Evolutionary conservation across 345 rosid species (phyloP), one percentile per base, ranked within the genome.

Genomic region (Rubroshorea leprosula): DNA sequence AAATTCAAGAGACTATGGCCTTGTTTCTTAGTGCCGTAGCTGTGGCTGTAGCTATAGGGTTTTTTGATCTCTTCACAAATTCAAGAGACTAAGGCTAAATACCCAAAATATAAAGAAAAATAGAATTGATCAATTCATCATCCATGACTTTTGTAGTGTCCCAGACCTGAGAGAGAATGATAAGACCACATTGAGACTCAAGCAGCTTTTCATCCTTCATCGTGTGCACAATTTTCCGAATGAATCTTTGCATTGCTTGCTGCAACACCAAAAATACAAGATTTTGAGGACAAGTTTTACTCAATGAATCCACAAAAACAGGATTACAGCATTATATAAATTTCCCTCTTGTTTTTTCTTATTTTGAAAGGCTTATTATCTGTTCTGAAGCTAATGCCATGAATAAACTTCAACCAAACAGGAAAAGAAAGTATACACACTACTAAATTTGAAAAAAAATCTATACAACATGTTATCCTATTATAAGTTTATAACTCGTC

Each of bases 341-440:
- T 27, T 55, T n/a, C n/a, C n/a, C n/a, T n/a, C n/a, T n/a, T n/a
- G n/a, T n/a, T n/a, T n/a, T n/a, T n/a, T n/a, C n/a, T n/a, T 65
- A 91, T 95, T 91, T 91, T 85, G 71, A 82, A 91, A 54, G 96
- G 89, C 55, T 68, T 78, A 63, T 91, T 91, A 39, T 91, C 81
- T 17, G 98, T 83, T 71, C 98, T 86, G 76, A 91, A 88, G 63
- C 79, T 85, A 68, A 88, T 78, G 38, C 92, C 96, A 20, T 78
- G 86, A 59, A 88, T 78, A 75, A 74, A 83, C 73, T 85, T 88
- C 78, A 91, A 75, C 98, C 98, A 91, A 51, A 83, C 93, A 38
- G 93, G 93, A 66, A 80, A 70, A 47, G n/a, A n/a, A n/a, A n/a
- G n/a, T n/a, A n/a, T n/a, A n/a, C n/a, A n/a, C n/a, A n/a, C n/a